Percentiles rank a stretch among this genome's conserved stretches.
phyloP scores from a whole-genome alignment of 169 alveolate species.

The Plasmodium chabaudi region DNA sequence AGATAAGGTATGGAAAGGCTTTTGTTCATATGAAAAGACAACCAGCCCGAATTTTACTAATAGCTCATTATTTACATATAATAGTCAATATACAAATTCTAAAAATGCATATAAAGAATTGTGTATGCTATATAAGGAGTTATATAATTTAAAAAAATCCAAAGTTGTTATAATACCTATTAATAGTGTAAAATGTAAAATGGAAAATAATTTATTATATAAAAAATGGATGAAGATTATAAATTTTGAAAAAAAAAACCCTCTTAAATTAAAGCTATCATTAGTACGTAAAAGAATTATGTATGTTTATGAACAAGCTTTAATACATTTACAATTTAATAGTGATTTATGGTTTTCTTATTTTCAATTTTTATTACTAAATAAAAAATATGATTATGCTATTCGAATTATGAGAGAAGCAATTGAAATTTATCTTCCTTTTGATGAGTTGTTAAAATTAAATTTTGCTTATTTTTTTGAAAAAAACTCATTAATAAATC shows the following conservation, averaged over 20 bases:
- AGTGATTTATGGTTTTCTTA: conserved; percentile 82
- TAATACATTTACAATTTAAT: conserved; percentile 78
- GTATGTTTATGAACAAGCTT: conserved; percentile 79
- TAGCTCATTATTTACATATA: conserved; percentile 31
- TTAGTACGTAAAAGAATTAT: conserved; percentile 78
- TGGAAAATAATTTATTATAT: conserved; percentile 29
- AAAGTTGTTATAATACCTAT: conserved; percentile 76
- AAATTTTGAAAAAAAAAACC: conserved; percentile 82
- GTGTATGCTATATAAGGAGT: conserved; percentile 31
- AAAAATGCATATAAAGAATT: conserved; percentile 72
- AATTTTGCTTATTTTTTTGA: conserved; percentile 73
- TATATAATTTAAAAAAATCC: conserved; percentile 66
- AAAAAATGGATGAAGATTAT: conserved; percentile 82
- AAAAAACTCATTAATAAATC: conserved; percentile 52
- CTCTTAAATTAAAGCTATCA: conserved; percentile 69
- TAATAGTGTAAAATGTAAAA: conserved; percentile 62
- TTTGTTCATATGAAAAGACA: conserved; percentile 76
- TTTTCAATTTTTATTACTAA: conserved; percentile 81
- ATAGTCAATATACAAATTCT: conserved; percentile 48
- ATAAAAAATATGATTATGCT: conserved; percentile 75
- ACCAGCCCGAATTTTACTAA: conserved; percentile 30
- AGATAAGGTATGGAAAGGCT: conserved; percentile 83
- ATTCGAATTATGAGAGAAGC: conserved; percentile 71
- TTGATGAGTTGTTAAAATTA: conserved; percentile 61
- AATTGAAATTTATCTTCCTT: conserved; percentile 49